Evolutionary conservation across 2,329 filamentous ascomycete genomes (phyloP).

Genomic region (Colletotrichum chrysophilum): DNA sequence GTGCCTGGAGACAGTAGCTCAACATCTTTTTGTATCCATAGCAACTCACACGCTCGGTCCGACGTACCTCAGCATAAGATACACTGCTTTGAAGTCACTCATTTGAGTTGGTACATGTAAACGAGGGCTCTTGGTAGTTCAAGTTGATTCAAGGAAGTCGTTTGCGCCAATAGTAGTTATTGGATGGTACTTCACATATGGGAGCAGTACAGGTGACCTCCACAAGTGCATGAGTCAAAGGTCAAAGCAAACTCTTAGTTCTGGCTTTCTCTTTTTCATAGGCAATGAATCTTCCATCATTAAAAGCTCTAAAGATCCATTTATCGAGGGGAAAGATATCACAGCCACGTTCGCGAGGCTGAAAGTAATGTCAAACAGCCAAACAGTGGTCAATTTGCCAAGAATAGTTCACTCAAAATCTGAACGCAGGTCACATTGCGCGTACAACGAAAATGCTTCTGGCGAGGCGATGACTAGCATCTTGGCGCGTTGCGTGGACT

Average conservation of each 20-base stretch:
- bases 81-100: accelerated
- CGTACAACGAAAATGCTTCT: not conserved
- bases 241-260: accelerated
- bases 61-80: not conserved
- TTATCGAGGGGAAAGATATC: not conserved
- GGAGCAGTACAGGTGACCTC: not conserved
- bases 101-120: not conserved
- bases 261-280: not conserved
- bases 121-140: not conserved
- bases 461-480: not conserved
- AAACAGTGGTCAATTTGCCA: not conserved
- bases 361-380: not conserved
- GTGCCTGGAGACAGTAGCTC: not conserved
- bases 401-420: not conserved
- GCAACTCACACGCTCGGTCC: not conserved
- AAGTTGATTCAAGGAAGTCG: not conserved
- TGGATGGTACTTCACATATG: not conserved
- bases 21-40: not conserved
- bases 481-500: slow-evolving; percentile 1
- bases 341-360: not conserved
- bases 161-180: accelerated
- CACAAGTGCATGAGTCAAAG: not conserved
- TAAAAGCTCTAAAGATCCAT: not conserved
- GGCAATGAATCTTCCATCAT: not conserved
- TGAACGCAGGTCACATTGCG: not conserved